Evolutionary conservation across 2,329 filamentous ascomycete genomes (phyloP).

Genomic region (Tolypocladium amazonense): DNA sequence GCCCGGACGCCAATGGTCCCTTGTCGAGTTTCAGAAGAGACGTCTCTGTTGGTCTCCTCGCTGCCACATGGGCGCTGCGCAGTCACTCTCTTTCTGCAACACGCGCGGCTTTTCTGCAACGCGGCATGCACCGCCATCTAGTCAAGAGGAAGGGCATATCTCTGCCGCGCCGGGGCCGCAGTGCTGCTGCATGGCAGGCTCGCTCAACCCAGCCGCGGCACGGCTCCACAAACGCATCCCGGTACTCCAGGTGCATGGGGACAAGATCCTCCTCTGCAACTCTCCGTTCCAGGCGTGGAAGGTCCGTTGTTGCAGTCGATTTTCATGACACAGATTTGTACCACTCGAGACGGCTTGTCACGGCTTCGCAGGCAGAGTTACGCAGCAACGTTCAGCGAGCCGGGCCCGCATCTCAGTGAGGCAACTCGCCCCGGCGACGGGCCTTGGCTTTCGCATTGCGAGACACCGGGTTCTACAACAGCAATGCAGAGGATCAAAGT

Average conservation of each 20-base stretch:
- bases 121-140: not conserved
- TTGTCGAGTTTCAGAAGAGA: not conserved
- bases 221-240: not conserved
- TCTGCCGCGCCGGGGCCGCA: not conserved
- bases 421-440: not conserved
- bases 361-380: not conserved
- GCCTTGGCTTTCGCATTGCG: not conserved
- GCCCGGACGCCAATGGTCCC: not conserved
- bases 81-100: not conserved
- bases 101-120: not conserved
- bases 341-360: not conserved
- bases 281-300: not conserved
- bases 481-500: not conserved
- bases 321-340: not conserved
- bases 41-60: not conserved
- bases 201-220: not conserved
- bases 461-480: not conserved
- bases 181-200: not conserved
- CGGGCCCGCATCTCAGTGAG: not conserved
- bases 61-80: not conserved
- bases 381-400: not conserved
- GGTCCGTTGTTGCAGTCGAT: not conserved
- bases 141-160: not conserved
- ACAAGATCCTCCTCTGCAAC: not conserved
- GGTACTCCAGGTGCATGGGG: not conserved